phyloP scores from a whole-genome alignment of 1,284 basidiomycete genomes.

The Malassezia sympodialis region DNA sequence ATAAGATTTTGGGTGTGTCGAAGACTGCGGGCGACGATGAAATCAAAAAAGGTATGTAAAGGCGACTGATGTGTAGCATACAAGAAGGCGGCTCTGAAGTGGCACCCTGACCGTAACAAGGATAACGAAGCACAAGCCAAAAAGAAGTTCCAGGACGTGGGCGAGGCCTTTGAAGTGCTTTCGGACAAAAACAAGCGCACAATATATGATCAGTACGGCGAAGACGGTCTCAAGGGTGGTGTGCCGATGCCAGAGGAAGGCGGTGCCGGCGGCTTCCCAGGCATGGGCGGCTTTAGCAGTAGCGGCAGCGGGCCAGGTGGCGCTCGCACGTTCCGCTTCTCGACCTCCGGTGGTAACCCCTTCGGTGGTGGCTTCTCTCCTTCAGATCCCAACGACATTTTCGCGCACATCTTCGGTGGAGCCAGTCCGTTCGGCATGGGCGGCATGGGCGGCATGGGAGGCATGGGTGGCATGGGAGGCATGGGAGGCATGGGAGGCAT shows the following conservation, averaged over 20 bases:
- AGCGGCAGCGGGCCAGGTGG: conserved; percentile 20
- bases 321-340: conserved; percentile 30
- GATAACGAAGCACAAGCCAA: conserved; percentile 65
- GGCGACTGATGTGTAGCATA: conserved; percentile 15
- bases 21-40: conserved; percentile 42
- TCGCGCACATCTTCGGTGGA: conserved; percentile 57
- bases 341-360: conserved; percentile 11
- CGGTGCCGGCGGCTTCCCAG: conserved; percentile 21
- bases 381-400: conserved; percentile 78
- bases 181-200: conserved; percentile 84
- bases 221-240: conserved; percentile 75
- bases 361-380: conserved; percentile 41
- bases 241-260: conserved; percentile 48
- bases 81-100: conserved; percentile 60
- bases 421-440: conserved; percentile 25
- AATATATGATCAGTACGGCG: conserved; percentile 88
- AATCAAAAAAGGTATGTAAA: conserved; percentile 34
- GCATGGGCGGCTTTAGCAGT: conserved; percentile 27
- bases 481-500: conserved; percentile 27
- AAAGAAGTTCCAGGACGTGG: conserved; percentile 89
- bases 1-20: conserved; percentile 42
- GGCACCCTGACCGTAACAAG: conserved; percentile 81
- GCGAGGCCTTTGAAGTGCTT: conserved; percentile 93
- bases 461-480: conserved; percentile 25
- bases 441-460: conserved; percentile 27